These are phyloP conservation scores for Hanseniaspora gamundiae DNA, from an alignment of 1,139 yeast species.

Conservation along the genomic window DNA sequence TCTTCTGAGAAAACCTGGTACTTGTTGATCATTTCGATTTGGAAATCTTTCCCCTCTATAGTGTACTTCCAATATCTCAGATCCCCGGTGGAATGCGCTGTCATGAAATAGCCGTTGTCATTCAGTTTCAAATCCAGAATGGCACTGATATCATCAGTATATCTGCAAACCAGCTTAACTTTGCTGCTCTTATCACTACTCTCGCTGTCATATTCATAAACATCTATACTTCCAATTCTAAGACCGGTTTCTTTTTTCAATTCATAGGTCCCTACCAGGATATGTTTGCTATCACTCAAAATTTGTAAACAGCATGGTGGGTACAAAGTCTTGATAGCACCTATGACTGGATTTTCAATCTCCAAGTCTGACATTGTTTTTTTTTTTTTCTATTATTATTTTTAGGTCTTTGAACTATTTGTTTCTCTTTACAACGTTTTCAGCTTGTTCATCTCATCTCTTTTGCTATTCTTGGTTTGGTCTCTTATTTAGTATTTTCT, in stretches of 20 bases:
- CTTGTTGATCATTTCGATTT: constrained; percentile 20
- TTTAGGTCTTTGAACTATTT: too few species aligned
- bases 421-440: too few species aligned
- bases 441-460: too few species aligned
- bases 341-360: constrained; percentile 12
- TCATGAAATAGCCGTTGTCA: constrained; percentile 42
- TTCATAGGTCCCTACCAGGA: constrained; percentile 71
- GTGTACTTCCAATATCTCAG: constrained; percentile 47
- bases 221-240: constrained; percentile 66
- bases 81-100: constrained; percentile 77
- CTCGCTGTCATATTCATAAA: constrained; percentile 33
- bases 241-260: constrained; percentile 44
- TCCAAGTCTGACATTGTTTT: constrained; percentile 5
- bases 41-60: constrained; percentile 10
- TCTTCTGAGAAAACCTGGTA: constrained; percentile 36
- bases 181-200: constrained; percentile 3
- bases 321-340: constrained; percentile 31
- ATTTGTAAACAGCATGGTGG: constrained; percentile 85
- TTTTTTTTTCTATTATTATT: too few species aligned
- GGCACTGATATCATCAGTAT: constrained; percentile 35
- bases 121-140: constrained; percentile 62
- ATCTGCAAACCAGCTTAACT: background rate
- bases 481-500: too few species aligned
- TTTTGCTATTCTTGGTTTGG: too few species aligned
- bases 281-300: constrained; percentile 27